Evolutionary conservation across 2,329 filamentous ascomycete species (phyloP).

Genomic region (Claviceps digitariae): DNA sequence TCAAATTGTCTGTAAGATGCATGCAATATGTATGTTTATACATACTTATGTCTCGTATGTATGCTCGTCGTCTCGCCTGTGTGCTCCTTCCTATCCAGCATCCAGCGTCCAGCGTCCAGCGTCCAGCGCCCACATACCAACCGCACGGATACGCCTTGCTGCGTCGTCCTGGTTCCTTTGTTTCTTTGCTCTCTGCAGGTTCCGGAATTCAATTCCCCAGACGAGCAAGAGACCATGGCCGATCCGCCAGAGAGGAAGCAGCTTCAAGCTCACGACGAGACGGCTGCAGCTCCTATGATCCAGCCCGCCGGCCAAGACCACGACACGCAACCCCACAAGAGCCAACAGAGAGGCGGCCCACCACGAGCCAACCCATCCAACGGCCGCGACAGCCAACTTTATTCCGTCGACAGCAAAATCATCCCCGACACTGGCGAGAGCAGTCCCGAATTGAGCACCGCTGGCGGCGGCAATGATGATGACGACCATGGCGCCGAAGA

Average conservation of each 20-base stretch:
- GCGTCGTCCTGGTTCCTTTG: not conserved
- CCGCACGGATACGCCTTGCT: not conserved
- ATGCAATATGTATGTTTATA: too few species aligned
- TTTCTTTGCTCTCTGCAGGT: not conserved
- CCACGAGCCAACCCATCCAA: too few species aligned
- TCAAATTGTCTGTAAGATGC: too few species aligned
- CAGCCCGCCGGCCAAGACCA: not conserved
- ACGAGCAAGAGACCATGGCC: constrained; percentile 11
- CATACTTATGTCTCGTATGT: not conserved
- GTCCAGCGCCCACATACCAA: not conserved
- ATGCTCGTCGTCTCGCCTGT: not conserved
- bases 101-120: not conserved
- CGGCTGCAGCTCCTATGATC: constrained; percentile 11
- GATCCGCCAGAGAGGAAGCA: constrained; percentile 13
- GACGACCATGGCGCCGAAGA: constrained; percentile 8
- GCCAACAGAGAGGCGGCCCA: not conserved
- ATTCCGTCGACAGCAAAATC: not conserved
- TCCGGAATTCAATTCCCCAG: not conserved
- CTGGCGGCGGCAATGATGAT: constrained; percentile 7
- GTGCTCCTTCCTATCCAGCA: not conserved
- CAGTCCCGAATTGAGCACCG: constrained; percentile 4
- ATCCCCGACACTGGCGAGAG: not conserved
- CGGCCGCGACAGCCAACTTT: not conserved
- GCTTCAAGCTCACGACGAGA: constrained; percentile 16
- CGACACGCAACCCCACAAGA: not conserved